Base-by-base conservation (phyloP, 208 protist genomes). In the Eutreptiella sp. region DNA sequence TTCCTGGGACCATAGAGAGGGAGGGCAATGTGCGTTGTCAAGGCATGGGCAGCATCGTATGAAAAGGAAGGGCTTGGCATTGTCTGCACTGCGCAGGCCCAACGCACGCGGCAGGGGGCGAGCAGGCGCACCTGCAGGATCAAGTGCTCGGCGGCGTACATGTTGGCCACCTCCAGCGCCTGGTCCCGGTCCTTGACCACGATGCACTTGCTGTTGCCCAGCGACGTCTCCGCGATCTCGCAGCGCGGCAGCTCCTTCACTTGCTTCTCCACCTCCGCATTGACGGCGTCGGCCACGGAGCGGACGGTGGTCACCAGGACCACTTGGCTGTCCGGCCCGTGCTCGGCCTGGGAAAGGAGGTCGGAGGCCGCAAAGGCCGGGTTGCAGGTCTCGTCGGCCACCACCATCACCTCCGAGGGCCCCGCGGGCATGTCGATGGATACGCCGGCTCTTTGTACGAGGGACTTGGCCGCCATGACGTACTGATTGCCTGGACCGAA, bases 371-470 rank as follows among this genome's bases (percentile, higher is more conserved):
- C 74, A n/a, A 78, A 46, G 11, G 35, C 66, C 0, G 81, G 57
- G 38, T 79, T 29, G 26, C 73, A 67, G 0, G 63, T 61, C 9
- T 7, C 43, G 53, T 87, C 82, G 9, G 72, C 74, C 32, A 87
- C 46, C 9, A 84, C 77, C n/a, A 79, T 48, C 41, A 53, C 57
- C 38, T 85, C 77, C 0, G 75, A 83, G 7, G 80, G 80, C 4
- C 82, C 82, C 4, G 82, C 82, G 26, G 80, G 71, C 79, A 86
- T 87, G 63, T 88, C 83, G 41, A 88, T 88, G n/a, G 62, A 76
- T 14, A 47, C 46, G 24, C 70, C 77, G 42, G 33, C 26, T 27
- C 45, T 48, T 41, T 73, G 53, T 3, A 88, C 75, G 19, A 88
- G 53, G 48, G 70, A 72, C 66, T 88, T 88, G 34, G 83, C 83